phyloP scores from a whole-genome alignment of 345 rosid species.

The Bruguiera parviflora region DNA sequence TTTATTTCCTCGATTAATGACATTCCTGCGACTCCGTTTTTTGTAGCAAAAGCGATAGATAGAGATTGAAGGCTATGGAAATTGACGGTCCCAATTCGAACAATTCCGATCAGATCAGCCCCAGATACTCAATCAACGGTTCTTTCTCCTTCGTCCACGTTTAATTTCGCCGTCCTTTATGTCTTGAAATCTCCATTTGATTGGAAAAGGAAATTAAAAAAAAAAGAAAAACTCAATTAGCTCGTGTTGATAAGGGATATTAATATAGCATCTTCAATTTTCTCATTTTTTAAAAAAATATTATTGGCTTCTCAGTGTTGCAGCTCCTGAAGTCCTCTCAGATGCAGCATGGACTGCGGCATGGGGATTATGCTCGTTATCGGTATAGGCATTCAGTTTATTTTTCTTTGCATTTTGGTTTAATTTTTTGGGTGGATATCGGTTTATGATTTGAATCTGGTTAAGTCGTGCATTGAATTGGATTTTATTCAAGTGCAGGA shows the following conservation, averaged over 20 bases:
- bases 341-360: constrained; percentile 98
- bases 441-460: background rate
- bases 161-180: background rate
- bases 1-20: background rate
- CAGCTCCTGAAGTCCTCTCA: constrained; percentile 87
- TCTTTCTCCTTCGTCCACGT: background rate
- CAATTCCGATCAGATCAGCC: constrained; percentile 54
- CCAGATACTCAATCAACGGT: constrained; percentile 81
- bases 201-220: background rate
- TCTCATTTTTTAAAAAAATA: background rate
- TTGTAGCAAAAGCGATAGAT: constrained; percentile 24
- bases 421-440: no score
- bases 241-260: background rate
- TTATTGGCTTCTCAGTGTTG: constrained; percentile 46
- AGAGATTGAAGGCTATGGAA: constrained; percentile 47
- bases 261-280: background rate
- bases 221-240: background rate
- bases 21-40: background rate
- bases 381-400: constrained; percentile 37
- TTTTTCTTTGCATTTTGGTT: no score
- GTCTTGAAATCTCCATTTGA: background rate
- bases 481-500: constrained; percentile 46
- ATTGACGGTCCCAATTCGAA: constrained; percentile 56
- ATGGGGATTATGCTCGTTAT: constrained; percentile 87
- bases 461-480: constrained; percentile 14